Conservation (phyloP, 148 eudicot species). For the Tetragonia tetragonoides region DNA sequence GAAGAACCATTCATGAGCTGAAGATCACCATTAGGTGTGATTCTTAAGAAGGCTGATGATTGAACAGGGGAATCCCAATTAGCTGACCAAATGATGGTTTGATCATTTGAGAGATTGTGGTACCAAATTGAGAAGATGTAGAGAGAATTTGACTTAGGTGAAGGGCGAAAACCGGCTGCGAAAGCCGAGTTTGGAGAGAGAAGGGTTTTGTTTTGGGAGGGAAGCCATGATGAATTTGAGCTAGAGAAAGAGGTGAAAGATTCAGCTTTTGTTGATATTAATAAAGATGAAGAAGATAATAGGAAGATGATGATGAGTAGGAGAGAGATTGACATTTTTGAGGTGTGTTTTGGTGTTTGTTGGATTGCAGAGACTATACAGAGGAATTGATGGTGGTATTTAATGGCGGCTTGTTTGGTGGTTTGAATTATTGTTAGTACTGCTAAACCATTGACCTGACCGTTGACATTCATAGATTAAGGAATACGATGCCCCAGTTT, state of each 20-base stretch:
- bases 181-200: conserved; percentile 52
- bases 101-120: conserved; percentile 19
- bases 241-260: conserved; percentile 34
- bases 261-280: conserved; percentile 17
- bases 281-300: conserved; percentile 20
- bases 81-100: conserved; percentile 54
- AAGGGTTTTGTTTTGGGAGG: conserved; percentile 43
- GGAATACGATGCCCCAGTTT: no score
- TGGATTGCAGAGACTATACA: no score
- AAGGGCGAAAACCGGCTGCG: conserved; percentile 53
- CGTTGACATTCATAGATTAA: no score
- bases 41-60: conserved; percentile 30
- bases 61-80: conserved; percentile 33
- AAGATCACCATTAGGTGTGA: conserved; percentile 48
- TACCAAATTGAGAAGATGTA: conserved; percentile 63
- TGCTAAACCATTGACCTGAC: no score
- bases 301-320: conserved; percentile 4
- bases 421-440: no score
- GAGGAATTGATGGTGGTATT: no score
- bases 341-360: no score
- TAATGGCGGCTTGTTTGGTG: no score
- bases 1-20: conserved; percentile 29
- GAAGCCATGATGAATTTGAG: conserved; percentile 53
- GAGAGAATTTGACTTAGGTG: conserved; percentile 25
- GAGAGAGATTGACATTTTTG: neutral